Conservation (phyloP, 495 filamentous ascomycete genomes). For the Annulohypoxylon maeteangense region DNA sequence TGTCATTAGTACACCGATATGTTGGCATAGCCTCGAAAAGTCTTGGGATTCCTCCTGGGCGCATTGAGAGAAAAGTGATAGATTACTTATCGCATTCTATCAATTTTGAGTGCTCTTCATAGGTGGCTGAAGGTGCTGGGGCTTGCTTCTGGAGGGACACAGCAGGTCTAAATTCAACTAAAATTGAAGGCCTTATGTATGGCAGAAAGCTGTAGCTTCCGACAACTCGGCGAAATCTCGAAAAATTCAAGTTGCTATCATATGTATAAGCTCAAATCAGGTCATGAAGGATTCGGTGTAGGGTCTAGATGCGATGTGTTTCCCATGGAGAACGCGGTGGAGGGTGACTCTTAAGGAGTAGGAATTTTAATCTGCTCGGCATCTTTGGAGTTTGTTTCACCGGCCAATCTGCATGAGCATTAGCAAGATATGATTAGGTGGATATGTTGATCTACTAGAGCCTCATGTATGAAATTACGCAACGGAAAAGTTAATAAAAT, state of each 20-base stretch:
- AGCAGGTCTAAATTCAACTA: neutral
- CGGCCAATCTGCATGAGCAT: neutral
- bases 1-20: too few relatives aligned
- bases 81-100: neutral
- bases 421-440: neutral
- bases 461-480: neutral
- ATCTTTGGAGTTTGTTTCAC: neutral
- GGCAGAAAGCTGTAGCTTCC: neutral
- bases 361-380: neutral
- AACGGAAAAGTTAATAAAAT: neutral
- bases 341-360: neutral
- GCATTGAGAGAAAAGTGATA: neutral
- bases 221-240: neutral
- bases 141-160: neutral
- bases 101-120: neutral
- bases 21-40: neutral
- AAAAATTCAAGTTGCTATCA: neutral
- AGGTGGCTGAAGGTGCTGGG: neutral
- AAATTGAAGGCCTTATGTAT: neutral
- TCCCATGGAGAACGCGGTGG: neutral
- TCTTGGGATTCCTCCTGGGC: neutral
- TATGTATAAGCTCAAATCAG: neutral
- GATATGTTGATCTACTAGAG: neutral
- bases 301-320: neutral
- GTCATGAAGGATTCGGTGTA: neutral